phyloP scores from a whole-genome alignment of 2,329 filamentous ascomycete genomes.

The Colletotrichum sp. region DNA sequence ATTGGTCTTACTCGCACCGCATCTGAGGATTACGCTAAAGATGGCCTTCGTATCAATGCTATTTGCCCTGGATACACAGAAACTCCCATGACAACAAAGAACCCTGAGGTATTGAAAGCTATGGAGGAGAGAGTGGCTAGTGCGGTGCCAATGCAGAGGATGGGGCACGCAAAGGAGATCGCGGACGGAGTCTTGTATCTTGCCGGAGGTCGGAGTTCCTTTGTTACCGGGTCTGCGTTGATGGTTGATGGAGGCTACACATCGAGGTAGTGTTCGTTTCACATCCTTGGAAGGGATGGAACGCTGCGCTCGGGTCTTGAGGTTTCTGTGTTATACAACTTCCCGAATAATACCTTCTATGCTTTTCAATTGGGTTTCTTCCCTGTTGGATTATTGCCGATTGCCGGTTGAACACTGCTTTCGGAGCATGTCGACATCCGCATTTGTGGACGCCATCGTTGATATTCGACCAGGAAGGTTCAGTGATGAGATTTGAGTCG shows the following conservation, averaged over 20 bases:
- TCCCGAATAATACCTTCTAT: neutral
- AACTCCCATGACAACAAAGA: constrained; percentile 33
- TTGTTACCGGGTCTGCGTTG: constrained; percentile 12
- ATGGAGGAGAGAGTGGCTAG: constrained; percentile 28
- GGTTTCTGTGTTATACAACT: neutral
- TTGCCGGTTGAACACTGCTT: neutral
- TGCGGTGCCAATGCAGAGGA: constrained; percentile 31
- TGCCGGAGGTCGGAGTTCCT: constrained; percentile 12
- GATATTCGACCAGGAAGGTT: neutral
- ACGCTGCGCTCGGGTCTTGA: neutral
- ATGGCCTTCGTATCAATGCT: constrained; percentile 43
- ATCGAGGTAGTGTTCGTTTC: neutral
- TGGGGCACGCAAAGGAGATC: constrained; percentile 32
- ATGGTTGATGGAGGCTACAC: constrained; percentile 19
- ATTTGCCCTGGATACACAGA: constrained; percentile 36
- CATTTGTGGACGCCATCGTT: neutral
- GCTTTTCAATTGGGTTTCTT: neutral
- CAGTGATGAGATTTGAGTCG: neutral
- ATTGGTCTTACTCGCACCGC: constrained; percentile 25
- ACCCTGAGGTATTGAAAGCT: constrained; percentile 29
- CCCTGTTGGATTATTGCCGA: neutral
- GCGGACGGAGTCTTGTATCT: constrained; percentile 33
- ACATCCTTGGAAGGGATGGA: neutral
- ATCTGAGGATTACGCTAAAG: constrained; percentile 45
- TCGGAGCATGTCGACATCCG: neutral